phyloP scores from a whole-genome alignment of 257 asterid species.

The Jasminum sambac region DNA sequence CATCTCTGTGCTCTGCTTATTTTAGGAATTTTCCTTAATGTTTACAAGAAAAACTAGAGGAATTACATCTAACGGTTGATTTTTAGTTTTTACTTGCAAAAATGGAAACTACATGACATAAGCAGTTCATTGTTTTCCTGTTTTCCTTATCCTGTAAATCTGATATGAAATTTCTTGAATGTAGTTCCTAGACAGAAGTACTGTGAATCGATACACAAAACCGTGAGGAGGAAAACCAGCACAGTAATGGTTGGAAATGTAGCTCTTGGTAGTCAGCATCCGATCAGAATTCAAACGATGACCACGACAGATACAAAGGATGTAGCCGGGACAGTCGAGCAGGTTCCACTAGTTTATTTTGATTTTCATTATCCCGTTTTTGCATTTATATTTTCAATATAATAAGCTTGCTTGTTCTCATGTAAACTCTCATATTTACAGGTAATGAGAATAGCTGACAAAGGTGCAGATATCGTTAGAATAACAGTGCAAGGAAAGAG shows the following conservation, averaged over 20 bases:
- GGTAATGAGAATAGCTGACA: constrained; percentile 97
- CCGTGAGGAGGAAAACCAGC: constrained; percentile 83
- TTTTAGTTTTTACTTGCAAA: constrained; percentile 1
- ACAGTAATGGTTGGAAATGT: constrained; percentile 99
- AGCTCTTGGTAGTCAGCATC: constrained; percentile 95
- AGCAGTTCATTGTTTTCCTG: neutral
- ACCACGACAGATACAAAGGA: constrained; percentile 99
- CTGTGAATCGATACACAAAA: constrained; percentile 86
- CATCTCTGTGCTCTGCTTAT: neutral
- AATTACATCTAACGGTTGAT: neutral
- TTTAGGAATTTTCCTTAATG: neutral
- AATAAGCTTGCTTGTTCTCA: neutral
- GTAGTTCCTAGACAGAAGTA: constrained; percentile 94
- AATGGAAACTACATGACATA: neutral
- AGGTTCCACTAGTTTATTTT: constrained; percentile 47
- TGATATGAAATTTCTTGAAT: constrained; percentile 27
- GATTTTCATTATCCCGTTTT: neutral
- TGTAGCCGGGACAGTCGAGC: constrained; percentile 90
- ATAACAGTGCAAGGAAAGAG: constrained; percentile 97
- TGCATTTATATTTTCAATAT: neutral
- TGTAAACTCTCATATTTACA: constrained; percentile 35
- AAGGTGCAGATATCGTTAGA: constrained; percentile 95
- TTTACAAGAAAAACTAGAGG: too few relatives aligned
- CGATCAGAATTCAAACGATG: constrained; percentile 96
- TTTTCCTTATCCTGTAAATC: constrained; percentile 16